Conservation (phyloP, 163 green algal genomes). For the Prototheca wickerhamii region DNA sequence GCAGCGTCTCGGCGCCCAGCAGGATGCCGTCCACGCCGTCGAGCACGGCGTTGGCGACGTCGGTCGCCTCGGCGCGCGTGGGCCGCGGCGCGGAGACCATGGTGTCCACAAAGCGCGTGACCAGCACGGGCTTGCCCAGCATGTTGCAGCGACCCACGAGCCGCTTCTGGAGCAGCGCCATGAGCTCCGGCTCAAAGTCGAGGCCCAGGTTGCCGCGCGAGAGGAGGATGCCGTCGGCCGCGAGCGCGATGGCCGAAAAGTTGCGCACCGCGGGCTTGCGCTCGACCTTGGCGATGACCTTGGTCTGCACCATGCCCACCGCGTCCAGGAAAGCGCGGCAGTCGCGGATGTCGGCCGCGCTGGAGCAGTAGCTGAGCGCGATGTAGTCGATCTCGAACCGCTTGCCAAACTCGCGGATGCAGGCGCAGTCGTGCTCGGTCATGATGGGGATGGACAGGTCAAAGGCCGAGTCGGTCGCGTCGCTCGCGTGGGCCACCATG, state of each 20-base stretch:
- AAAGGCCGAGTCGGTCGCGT: constrained; percentile 18
- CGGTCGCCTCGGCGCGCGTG: constrained; percentile 80
- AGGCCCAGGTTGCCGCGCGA: constrained; percentile 81
- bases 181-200: constrained; percentile 55
- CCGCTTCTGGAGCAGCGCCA: constrained; percentile 76
- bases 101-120: constrained; percentile 52
- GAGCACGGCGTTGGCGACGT: constrained; percentile 87
- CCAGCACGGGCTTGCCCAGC: constrained; percentile 43
- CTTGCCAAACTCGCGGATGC: constrained; percentile 40
- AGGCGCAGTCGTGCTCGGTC: constrained; percentile 59
- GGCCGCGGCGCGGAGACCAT: constrained; percentile 53
- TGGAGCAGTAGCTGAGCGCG: constrained; percentile 57
- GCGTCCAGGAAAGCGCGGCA: constrained; percentile 48
- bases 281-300: constrained; percentile 87
- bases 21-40: constrained; percentile 84
- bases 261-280: constrained; percentile 60
- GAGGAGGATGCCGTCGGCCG: constrained; percentile 74
- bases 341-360: constrained; percentile 39
- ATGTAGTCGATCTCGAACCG: constrained; percentile 71
- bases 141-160: constrained; percentile 64
- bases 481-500: constrained; percentile 27
- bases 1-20: constrained; percentile 76
- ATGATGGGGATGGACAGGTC: constrained; percentile 70
- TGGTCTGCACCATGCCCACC: constrained; percentile 57
- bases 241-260: constrained; percentile 66